These are phyloP conservation scores for Pleurotus djamor DNA, from an alignment of 768 basidiomycete genomes.

Conservation along the genomic window DNA sequence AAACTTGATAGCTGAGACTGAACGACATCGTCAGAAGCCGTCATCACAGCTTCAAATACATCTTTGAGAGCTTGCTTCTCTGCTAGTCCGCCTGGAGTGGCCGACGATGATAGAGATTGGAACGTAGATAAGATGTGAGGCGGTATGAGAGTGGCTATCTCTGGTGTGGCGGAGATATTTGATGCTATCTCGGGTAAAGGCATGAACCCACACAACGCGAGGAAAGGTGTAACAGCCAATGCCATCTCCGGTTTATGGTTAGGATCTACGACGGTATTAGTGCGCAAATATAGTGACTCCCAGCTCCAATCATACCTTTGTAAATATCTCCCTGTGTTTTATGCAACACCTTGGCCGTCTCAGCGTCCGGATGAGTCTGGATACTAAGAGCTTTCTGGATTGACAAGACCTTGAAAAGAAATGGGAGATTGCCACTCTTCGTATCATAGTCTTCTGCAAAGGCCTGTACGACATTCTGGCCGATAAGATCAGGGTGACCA, in stretches of 20 bases:
- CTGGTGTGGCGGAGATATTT: constrained; percentile 68
- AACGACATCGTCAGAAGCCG: constrained; percentile 53
- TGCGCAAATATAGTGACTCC: too few species aligned
- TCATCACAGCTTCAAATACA: constrained; percentile 86
- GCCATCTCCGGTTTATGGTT: constrained; percentile 99
- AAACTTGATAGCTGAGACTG: constrained; percentile 54
- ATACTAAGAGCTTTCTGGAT: constrained; percentile 90
- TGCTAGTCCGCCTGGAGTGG: constrained; percentile 36
- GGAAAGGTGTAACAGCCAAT: constrained; percentile 90
- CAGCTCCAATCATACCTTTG: constrained; percentile 60
- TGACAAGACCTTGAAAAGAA: constrained; percentile 89
- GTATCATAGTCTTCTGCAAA: constrained; percentile 40
- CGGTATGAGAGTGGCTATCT: constrained; percentile 74
- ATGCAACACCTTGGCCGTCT: constrained; percentile 70
- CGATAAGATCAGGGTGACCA: constrained; percentile 68
- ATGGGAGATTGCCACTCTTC: constrained; percentile 72
- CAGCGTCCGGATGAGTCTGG: constrained; percentile 90
- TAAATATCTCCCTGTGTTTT: constrained; percentile 77
- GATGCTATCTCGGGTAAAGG: constrained; percentile 72
- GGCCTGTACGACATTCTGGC: constrained; percentile 47
- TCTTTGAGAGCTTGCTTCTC: constrained; percentile 67
- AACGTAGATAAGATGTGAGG: constrained; percentile 50
- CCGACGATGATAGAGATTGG: constrained; percentile 37
- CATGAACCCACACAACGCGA: constrained; percentile 90
- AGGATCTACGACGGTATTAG: constrained; percentile 49